Evolutionary conservation across 495 filamentous ascomycete species (phyloP), one percentile per base, ranked within the genome.

Genomic region (Melanomma pulvis-pyrius): DNA sequence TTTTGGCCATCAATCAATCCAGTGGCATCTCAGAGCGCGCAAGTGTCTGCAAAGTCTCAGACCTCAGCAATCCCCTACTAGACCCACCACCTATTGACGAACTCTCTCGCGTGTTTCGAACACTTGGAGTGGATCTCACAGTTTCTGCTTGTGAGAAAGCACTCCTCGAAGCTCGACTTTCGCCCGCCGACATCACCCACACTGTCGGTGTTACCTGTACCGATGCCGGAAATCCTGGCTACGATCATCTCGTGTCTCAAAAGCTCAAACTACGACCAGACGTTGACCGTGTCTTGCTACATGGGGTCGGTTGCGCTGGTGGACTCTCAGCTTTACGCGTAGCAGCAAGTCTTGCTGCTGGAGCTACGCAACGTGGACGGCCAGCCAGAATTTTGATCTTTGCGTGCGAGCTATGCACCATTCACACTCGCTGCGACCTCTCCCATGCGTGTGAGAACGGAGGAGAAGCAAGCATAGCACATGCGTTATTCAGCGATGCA

Each of bases 181-280:
- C 75, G 28, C 63, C 79, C 1, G 65, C 68, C 0, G 78, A 87
- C 11, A 83, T 89, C 58, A 90, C 87, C 24, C 87, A 89, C 70
- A 79, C 87, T 55, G 83, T 89, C 13, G 84, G 84, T 19, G 87
- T 87, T 0, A 89, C 87, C 22, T 86, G 84, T 59, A 90, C 87
- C 29, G 83, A 88, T 69, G 83, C 82, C n/a, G 87, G 86, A 25
- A 88, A 86, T 72, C 87, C 87, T 8, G 87, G 87, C 4, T 89
- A 85, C 69, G 87, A 89, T 73, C 83, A 87, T 64, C 85, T 78
- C 55, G 86, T 89, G 8, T 80, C 79, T 12, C 83, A 83, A 57
- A 72, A 80, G 34, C 72, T 90, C 17, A 82, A 82, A 0, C 75
- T 89, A 8, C 71, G 71, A 29, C 65, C 74, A 3, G 71, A 70